Conservation (phyloP, 805 yeast genomes). For the Pichia gijzeniarum region DNA sequence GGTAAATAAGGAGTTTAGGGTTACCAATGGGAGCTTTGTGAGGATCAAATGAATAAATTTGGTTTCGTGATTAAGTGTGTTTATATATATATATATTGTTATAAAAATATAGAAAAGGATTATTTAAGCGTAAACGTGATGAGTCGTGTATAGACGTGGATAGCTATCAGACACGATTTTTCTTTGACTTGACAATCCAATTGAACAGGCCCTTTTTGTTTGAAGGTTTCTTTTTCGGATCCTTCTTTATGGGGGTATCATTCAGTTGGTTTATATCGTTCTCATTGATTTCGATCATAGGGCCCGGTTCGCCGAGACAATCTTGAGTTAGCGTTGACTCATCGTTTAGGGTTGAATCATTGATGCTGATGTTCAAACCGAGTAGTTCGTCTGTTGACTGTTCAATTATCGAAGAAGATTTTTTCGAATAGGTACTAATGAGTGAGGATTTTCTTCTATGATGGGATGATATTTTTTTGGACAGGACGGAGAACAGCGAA, state of each 20-base stretch:
- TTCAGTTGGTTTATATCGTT: constrained; percentile 6
- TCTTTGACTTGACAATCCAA: constrained; percentile 11
- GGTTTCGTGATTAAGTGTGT: neutral
- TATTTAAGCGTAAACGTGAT: no score
- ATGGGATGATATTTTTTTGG: constrained; percentile 21
- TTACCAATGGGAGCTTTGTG: neutral
- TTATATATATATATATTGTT: neutral
- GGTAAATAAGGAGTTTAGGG: neutral
- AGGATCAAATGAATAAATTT: no score
- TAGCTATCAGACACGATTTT: neutral
- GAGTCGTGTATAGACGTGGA: no score
- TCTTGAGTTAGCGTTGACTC: constrained; percentile 25
- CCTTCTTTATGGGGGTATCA: neutral
- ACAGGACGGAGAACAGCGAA: constrained; percentile 23
- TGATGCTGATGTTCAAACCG: constrained; percentile 15
- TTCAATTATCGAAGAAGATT: constrained; percentile 20
- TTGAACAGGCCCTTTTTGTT: constrained; percentile 8
- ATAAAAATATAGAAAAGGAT: neutral
- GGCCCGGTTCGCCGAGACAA: constrained; percentile 31
- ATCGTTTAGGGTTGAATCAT: constrained; percentile 23
- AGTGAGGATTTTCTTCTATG: constrained; percentile 24
- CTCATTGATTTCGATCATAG: constrained; percentile 23
- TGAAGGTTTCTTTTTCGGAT: neutral
- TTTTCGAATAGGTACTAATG: constrained; percentile 16
- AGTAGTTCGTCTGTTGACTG: constrained; percentile 24